Base-by-base conservation (phyloP, 331 rosid genomes). In the Rhamnella rubrinervis region DNA sequence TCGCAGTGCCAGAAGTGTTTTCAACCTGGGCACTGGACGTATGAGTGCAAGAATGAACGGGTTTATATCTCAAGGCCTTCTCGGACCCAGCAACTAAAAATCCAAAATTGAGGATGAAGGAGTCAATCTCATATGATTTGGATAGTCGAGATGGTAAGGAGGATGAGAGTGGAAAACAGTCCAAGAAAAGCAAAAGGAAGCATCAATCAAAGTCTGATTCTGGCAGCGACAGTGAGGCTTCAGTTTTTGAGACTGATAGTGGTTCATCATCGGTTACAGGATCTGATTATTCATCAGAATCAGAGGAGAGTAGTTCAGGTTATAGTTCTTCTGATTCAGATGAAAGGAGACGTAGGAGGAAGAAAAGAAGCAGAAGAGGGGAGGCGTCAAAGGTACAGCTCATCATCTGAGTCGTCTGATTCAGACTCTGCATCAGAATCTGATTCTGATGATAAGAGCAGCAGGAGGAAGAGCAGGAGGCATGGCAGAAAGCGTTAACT, bases 1-100 rank as follows among this genome's bases (percentile, higher is more conserved):
- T 80, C 89, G 0, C 99, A 87, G 72, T 95, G 99, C 78, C 99
- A 95, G 60, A 91, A 91, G 86, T 95, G 99, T 82, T 95, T 81
- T 67, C 90, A 87, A 59, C 47, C 79, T 28, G 97, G 96, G 47
- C 99, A 95, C 55, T 95, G 99, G 99, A 95, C 99, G 0, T 95
- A 86, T 28, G 96, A 95, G 78, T 95, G 99, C 84, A 95, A 95
- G 82, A 91, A 91, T 20, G 99, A 95, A 59, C 86, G 99, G 56
- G 90, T 89, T 74, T 95, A 95, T 70, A 95, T 91, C 75, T 89
- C 99, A 2, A 77, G 99, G 4, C 99, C 99, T 8, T 95, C 99
- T 26, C 74, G 99, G 65, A 95, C 97, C 12, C 99, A 91, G 76
- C 96, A 87, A 74, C 90, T 95, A 95, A 91, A 61, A 95, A 95